Percentiles rank a stretch among this genome's conserved stretches.
Evolutionary conservation across 495 filamentous ascomycete species (phyloP).

Genomic region (Aspergillus leporis): DNA sequence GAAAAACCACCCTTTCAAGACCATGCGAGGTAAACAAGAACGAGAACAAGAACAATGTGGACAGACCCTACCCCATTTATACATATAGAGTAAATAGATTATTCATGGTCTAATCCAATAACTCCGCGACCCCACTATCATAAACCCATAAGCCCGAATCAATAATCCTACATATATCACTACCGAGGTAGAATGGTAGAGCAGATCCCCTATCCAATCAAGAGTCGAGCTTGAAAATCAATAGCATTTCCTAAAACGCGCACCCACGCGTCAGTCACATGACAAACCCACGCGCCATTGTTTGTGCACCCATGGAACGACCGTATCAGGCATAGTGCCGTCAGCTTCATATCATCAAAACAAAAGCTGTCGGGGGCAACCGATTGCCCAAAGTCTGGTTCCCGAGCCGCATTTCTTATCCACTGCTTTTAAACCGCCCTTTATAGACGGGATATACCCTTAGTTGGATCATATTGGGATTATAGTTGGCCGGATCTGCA

Average conservation of each 20-base stretch:
- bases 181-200: too few relatives aligned
- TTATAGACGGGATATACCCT: background rate
- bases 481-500: background rate
- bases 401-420: background rate
- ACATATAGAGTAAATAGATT: too few relatives aligned
- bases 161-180: too few relatives aligned
- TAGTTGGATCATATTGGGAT: background rate
- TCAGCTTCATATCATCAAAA: conserved; percentile 24
- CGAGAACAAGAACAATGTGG: too few relatives aligned
- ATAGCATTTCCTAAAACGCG: conserved; percentile 34
- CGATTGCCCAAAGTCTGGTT: conserved; percentile 1
- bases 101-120: too few relatives aligned
- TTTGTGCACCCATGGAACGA: background rate
- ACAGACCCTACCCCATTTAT: too few relatives aligned
- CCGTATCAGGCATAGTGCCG: conserved; percentile 13
- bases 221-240: background rate
- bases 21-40: too few relatives aligned
- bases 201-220: background rate
- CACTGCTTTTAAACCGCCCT: too few relatives aligned
- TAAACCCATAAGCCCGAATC: too few relatives aligned
- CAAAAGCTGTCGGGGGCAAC: conserved; percentile 23
- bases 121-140: too few relatives aligned
- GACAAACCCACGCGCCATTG: conserved; percentile 11
- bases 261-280: conserved; percentile 22
- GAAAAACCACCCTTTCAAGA: too few relatives aligned